Percentiles rank a stretch among this genome's conserved stretches.
Evolutionary conservation across 2,329 filamentous ascomycete species (phyloP).

Genomic region (Paecilomyces formosus): DNA sequence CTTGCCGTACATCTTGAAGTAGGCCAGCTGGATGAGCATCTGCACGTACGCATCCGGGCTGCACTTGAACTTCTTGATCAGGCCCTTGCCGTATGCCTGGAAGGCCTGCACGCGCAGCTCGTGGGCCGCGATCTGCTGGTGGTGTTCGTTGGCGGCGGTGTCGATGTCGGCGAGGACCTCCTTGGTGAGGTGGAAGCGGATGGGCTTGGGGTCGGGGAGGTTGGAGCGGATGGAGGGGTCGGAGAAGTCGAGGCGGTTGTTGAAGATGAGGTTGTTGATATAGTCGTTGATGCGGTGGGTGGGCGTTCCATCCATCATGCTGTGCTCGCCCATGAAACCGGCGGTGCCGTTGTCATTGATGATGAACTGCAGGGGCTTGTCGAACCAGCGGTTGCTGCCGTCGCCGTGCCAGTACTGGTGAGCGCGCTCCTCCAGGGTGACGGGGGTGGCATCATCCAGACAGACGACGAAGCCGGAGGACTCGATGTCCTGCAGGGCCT

Average conservation of each 20-base stretch:
- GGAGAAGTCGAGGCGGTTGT: constrained; percentile 87
- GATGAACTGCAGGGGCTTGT: constrained; percentile 98
- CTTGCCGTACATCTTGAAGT: constrained; percentile 98
- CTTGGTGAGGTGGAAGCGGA: constrained; percentile 72
- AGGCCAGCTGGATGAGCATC: constrained; percentile 96
- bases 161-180: constrained; percentile 72
- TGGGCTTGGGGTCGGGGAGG: constrained; percentile 68
- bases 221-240: constrained; percentile 69
- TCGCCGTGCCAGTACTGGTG: constrained; percentile 98
- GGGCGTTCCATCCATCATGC: constrained; percentile 99
- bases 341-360: constrained; percentile 96
- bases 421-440: constrained; percentile 91
- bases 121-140: constrained; percentile 72
- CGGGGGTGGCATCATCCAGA: constrained; percentile 81
- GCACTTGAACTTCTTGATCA: constrained; percentile 99
- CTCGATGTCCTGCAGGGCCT: constrained; percentile 73
- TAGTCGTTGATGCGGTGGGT: constrained; percentile 96
- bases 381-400: constrained; percentile 90
- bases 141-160: constrained; percentile 71
- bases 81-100: constrained; percentile 93
- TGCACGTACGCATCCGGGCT: constrained; percentile 96
- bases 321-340: constrained; percentile 97
- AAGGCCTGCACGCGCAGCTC: constrained; percentile 91
- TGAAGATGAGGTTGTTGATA: constrained; percentile 83
- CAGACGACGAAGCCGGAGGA: constrained; percentile 86